These are phyloP conservation scores for Sporopachydermia quercuum DNA, from an alignment of 805 yeast species.

Conservation along the genomic window DNA sequence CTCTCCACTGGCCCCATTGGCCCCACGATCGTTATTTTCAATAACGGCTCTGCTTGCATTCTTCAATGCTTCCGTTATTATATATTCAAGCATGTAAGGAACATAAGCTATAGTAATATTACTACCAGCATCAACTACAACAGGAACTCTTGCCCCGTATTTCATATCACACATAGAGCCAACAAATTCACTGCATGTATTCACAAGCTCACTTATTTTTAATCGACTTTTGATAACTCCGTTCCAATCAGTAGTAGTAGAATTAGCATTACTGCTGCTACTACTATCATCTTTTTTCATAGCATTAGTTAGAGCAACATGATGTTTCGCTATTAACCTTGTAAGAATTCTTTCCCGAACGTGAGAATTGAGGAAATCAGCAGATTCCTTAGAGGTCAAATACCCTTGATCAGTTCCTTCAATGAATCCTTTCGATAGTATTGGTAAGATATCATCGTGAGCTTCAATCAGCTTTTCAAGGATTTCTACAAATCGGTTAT, in stretches of 20 bases:
- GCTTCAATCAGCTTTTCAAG: conserved; percentile 48
- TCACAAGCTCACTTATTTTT: conserved; percentile 47
- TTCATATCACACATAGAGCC: conserved; percentile 73
- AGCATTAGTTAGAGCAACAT: conserved; percentile 39
- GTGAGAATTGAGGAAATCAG: conserved; percentile 58
- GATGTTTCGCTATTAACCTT: conserved; percentile 79
- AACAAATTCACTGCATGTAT: conserved; percentile 55
- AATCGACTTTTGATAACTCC: conserved; percentile 59
- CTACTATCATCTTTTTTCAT: conserved; percentile 10
- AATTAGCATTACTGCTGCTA: no score
- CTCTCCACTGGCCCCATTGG: conserved; percentile 11
- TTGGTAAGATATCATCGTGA: conserved; percentile 76
- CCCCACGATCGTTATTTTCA: conserved; percentile 37
- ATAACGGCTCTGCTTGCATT: conserved; percentile 82
- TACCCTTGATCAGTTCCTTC: conserved; percentile 38
- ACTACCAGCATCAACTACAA: conserved; percentile 41
- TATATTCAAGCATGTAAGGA: conserved; percentile 77
- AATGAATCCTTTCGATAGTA: conserved; percentile 67
- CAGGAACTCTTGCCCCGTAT: conserved; percentile 59
- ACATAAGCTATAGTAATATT: conserved; percentile 65
- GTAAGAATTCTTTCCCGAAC: conserved; percentile 74
- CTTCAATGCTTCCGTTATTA: conserved; percentile 73
- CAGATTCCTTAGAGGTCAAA: conserved; percentile 31
- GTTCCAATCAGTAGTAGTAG: conserved; percentile 28
- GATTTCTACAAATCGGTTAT: conserved; percentile 34